Percentiles rank a stretch among this genome's conserved stretches.
phyloP scores from a whole-genome alignment of 129 eudicot species.

The Kitagawia praeruptora region DNA sequence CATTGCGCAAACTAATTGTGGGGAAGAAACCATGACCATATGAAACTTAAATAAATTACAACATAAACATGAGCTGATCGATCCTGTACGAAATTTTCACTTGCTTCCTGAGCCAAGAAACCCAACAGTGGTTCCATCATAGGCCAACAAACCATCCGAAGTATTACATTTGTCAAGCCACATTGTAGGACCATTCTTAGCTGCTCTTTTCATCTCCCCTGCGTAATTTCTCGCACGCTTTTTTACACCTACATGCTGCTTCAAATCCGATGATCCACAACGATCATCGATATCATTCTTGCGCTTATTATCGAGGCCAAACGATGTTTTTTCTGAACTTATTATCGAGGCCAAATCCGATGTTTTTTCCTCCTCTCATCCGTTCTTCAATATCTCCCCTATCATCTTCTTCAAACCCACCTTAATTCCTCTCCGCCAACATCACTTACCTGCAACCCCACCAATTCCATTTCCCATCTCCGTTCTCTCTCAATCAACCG shows the following conservation, averaged over 20 bases:
- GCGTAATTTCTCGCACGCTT: not conserved
- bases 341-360: too few species aligned
- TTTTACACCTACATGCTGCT: not conserved
- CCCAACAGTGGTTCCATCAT: not conserved
- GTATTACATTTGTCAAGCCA: not conserved
- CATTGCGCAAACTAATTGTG: too few species aligned
- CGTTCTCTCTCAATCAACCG: too few species aligned
- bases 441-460: too few species aligned
- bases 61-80: too few species aligned
- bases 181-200: not conserved
- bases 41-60: too few species aligned
- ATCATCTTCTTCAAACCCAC: too few species aligned
- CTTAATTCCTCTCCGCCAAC: too few species aligned
- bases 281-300: not conserved
- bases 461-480: too few species aligned
- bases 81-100: not conserved
- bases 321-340: not conserved
- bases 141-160: not conserved
- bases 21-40: too few species aligned
- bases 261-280: not conserved
- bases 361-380: too few species aligned
- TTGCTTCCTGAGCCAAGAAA: not conserved
- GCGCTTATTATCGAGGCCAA: not conserved
- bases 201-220: not conserved
- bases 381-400: too few species aligned